Percentiles rank a stretch among this genome's conserved stretches.
Evolutionary conservation across 1,284 basidiomycete genomes (phyloP).

Genomic region (Rhodotorula sp.): DNA sequence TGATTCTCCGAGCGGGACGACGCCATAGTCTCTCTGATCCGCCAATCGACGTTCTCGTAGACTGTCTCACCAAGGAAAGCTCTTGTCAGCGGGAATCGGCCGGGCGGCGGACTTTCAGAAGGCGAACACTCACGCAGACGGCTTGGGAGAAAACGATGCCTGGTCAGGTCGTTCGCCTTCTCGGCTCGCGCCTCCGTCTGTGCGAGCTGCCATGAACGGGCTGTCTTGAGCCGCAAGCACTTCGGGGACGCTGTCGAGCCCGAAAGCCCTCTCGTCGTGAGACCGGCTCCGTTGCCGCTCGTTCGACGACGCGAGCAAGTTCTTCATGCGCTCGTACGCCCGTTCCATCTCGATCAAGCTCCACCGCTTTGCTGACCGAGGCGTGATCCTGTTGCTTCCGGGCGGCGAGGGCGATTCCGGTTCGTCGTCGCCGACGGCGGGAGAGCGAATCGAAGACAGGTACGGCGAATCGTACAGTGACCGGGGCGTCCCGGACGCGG

Average conservation of each 20-base stretch:
- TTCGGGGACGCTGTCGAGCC: neutral
- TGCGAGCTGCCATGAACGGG: too few species aligned
- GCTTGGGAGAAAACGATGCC: neutral
- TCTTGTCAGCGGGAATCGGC: neutral
- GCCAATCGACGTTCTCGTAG: neutral
- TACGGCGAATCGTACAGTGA: slow-evolving; percentile 7
- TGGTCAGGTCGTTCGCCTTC: neutral
- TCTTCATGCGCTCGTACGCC: slow-evolving; percentile 32
- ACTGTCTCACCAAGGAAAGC: neutral
- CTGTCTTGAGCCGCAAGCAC: neutral
- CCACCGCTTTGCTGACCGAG: slow-evolving; percentile 33
- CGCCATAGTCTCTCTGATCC: neutral
- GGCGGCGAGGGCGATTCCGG: neutral
- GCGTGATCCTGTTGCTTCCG: slow-evolving; percentile 16
- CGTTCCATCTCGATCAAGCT: slow-evolving; percentile 11
- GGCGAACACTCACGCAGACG: neutral
- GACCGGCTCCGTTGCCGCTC: neutral
- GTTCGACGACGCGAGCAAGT: slow-evolving; percentile 21
- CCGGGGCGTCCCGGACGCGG: neutral
- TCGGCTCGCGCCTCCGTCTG: neutral
- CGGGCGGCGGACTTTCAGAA: neutral
- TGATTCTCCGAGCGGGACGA: neutral
- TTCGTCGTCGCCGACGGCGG: neutral
- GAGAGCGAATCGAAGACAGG: neutral
- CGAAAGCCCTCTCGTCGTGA: neutral